Conservation (phyloP, 169 alveolate species). For the Eimeria sp. region DNA sequence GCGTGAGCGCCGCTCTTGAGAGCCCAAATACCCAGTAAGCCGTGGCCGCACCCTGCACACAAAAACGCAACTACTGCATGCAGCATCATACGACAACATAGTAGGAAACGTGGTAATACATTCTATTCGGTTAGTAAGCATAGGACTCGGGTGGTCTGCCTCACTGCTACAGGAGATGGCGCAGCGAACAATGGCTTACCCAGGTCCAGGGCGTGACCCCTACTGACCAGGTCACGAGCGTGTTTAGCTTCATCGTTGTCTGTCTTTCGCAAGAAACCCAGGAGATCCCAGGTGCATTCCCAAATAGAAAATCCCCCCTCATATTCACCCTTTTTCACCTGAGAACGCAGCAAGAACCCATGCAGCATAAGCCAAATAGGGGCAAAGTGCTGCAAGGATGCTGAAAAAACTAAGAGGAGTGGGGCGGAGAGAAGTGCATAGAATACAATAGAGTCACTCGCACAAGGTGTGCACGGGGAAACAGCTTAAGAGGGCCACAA, state of each 20-base stretch:
- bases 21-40: constrained; percentile 70
- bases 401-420: background rate
- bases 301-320: constrained; percentile 80
- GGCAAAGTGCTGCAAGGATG: background rate
- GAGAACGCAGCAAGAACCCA: background rate
- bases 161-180: background rate
- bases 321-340: constrained; percentile 71
- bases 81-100: background rate
- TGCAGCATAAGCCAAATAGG: background rate
- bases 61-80: background rate
- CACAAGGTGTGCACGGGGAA: background rate
- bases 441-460: background rate
- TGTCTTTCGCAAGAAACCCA: constrained; percentile 12
- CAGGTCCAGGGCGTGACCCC: constrained; percentile 61
- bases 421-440: background rate
- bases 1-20: constrained; percentile 41
- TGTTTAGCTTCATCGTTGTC: background rate
- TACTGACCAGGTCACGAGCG: background rate
- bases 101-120: background rate
- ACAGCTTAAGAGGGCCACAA: background rate
- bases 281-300: constrained; percentile 79
- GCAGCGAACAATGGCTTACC: background rate
- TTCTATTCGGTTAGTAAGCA: background rate
- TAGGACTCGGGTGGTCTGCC: background rate
- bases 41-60: constrained; percentile 73